Evolutionary conservation across 2,329 filamentous ascomycete genomes (phyloP), one percentile per base, ranked within the genome.

Genomic region (Penicillium griseofulvum): DNA sequence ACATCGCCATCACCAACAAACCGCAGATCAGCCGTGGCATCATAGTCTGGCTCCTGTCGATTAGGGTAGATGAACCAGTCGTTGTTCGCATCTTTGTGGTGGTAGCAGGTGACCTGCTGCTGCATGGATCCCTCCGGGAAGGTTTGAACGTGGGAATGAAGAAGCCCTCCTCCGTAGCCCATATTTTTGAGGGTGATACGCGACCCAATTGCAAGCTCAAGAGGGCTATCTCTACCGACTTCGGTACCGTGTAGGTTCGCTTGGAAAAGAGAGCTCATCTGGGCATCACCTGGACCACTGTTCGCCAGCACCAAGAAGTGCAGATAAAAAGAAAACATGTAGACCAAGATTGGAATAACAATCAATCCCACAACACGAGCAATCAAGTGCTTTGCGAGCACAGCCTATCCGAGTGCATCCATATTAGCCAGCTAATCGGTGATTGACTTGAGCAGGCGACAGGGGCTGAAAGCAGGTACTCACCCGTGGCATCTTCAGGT

Each of bases 51-150:
- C 56, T 96, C 84, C 51, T 81, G 76, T 60, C 95, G 90, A 78
- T 93, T 96, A 26, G 94, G 94, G 74, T 97, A 97, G 77, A 99
- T 92, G 78, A 95, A 96, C 94, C 94, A 99, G 74, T 99, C 94
- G 74, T 99, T 99, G 84, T 99, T 99, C 73, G 93, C 83, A 80
- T 99, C 94, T 75, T 99, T 99, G 82, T 99, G 94, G 77, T 99
- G 94, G 77, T 99, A 99, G 81, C 95, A 99, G 60, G 94, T 99
- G 59, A 99, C 87, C 74, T 99, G 94, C 76, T 99, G 95, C 77
- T 99, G 94, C 49, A 79, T 79, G 36, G 94, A 97, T 31, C 93
- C 94, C 71, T 97, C 92, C 0, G 93, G 93, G 72, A 91, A 97
- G 9, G 91, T 97, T 77, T 97, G 93, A 59, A 97, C 85, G 80